These are phyloP conservation scores for Phytophthora macrochlamydospora DNA, from an alignment of 352 stramenopile species.

Conservation along the genomic window DNA sequence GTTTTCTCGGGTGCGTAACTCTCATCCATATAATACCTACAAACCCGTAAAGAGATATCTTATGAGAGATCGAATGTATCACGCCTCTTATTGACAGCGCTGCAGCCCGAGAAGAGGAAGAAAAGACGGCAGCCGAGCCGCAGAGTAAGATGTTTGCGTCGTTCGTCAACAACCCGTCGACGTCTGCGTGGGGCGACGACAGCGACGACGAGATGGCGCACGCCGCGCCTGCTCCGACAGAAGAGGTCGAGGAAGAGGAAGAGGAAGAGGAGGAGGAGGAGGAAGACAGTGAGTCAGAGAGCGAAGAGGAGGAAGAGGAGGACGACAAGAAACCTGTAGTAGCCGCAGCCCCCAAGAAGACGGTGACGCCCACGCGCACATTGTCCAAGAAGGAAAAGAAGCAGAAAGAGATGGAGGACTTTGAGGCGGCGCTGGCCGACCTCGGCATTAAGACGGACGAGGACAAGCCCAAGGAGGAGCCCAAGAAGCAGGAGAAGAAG, in stretches of 20 bases:
- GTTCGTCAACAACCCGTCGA: constrained; percentile 75
- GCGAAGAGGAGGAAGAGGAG: constrained; percentile 62
- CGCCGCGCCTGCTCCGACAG: constrained; percentile 33
- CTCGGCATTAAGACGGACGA: constrained; percentile 56
- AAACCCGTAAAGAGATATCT: not conserved
- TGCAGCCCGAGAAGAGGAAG: constrained; percentile 74
- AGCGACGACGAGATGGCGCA: constrained; percentile 78
- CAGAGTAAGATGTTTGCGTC: constrained; percentile 68
- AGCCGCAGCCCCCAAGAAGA: constrained; percentile 38
- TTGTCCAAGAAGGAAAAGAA: constrained; percentile 88
- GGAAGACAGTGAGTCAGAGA: constrained; percentile 31
- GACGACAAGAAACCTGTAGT: constrained; percentile 25
- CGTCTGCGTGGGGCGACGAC: constrained; percentile 68
- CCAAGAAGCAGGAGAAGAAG: constrained; percentile 51
- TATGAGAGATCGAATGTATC: not conserved
- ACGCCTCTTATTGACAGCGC: constrained; percentile 31
- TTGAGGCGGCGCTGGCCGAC: constrained; percentile 66
- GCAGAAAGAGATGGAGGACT: constrained; percentile 76
- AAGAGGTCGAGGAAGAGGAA: constrained; percentile 44
- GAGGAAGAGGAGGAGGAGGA: constrained; percentile 52
- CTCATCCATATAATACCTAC: not conserved
- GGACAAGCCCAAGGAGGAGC: constrained; percentile 9
- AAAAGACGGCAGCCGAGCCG: constrained; percentile 44
- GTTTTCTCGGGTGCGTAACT: constrained; percentile 31
- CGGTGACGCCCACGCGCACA: constrained; percentile 35